A percentile compares a stretch with the other conserved stretches of the same genome.
These are phyloP conservation scores for Knufia petricola DNA, from an alignment of 2,329 filamentous ascomycete species.

Conservation along the genomic window DNA sequence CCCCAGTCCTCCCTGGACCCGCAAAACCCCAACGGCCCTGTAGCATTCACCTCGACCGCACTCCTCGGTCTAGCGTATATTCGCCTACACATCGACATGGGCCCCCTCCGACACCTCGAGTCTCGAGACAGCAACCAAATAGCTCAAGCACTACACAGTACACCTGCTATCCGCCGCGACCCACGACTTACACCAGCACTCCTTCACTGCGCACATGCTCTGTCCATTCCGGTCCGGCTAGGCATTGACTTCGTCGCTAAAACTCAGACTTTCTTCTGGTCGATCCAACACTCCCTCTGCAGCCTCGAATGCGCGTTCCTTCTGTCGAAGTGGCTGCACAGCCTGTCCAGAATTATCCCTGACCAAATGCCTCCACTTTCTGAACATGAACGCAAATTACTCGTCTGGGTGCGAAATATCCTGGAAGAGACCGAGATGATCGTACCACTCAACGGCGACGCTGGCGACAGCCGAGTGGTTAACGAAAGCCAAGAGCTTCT, in stretches of 20 bases:
- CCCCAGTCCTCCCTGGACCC: constrained; percentile 47
- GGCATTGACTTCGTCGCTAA: constrained; percentile 45
- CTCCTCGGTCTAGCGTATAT: constrained; percentile 40
- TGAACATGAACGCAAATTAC: constrained; percentile 38
- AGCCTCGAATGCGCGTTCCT: constrained; percentile 45
- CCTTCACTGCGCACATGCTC: constrained; percentile 44
- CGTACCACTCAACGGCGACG: constrained; percentile 23
- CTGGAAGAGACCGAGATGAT: constrained; percentile 42
- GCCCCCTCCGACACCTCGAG: constrained; percentile 38
- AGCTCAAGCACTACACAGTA: constrained; percentile 36
- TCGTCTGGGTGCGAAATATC: constrained; percentile 41
- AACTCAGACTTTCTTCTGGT: constrained; percentile 47
- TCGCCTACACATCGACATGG: constrained; percentile 38
- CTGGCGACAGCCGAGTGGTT: constrained; percentile 14
- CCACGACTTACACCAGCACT: constrained; percentile 41
- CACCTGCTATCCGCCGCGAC: constrained; percentile 34
- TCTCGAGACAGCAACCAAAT: constrained; percentile 39
- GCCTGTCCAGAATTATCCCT: constrained; percentile 34
- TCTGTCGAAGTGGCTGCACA: constrained; percentile 37
- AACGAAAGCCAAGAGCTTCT: constrained; percentile 32
- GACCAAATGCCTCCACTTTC: constrained; percentile 32
- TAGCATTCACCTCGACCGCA: constrained; percentile 44
- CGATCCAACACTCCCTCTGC: constrained; percentile 46
- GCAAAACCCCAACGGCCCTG: constrained; percentile 42
- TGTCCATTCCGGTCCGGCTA: constrained; percentile 45